phyloP scores from a whole-genome alignment of 495 filamentous ascomycete species.

The Aspergillus funiculosus region DNA sequence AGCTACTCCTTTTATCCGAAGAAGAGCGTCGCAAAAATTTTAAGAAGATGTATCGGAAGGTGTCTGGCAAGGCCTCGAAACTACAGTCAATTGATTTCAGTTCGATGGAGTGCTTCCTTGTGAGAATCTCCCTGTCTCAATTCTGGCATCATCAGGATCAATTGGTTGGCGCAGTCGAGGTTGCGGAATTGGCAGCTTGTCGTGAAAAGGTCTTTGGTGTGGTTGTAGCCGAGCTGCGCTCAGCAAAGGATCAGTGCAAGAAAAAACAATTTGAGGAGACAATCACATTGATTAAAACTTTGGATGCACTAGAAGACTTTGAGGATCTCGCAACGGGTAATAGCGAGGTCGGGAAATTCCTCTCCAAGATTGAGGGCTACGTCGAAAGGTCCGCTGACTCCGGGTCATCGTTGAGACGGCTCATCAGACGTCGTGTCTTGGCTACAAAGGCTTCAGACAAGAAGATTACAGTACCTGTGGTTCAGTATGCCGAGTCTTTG shows the following conservation, averaged over 20 bases:
- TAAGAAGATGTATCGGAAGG: slow-evolving; percentile 33
- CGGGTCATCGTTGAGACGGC: slow-evolving; percentile 27
- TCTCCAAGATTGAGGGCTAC: slow-evolving; percentile 37
- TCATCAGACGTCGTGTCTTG: slow-evolving; percentile 37
- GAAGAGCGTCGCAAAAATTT: slow-evolving; percentile 32
- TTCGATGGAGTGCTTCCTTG: slow-evolving; percentile 38
- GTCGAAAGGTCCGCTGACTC: slow-evolving; percentile 38
- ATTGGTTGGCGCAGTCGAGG: slow-evolving; percentile 27
- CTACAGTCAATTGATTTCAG: slow-evolving; percentile 33
- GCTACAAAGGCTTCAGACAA: slow-evolving; percentile 30
- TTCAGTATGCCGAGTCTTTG: slow-evolving; percentile 35
- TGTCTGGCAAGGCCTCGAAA: slow-evolving; percentile 33
- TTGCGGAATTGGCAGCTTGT: slow-evolving; percentile 29
- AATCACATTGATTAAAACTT: slow-evolving; percentile 38
- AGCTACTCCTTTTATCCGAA: slow-evolving; percentile 34
- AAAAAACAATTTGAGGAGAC: slow-evolving; percentile 40
- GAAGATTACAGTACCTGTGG: slow-evolving; percentile 27
- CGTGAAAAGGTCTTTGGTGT: slow-evolving; percentile 34
- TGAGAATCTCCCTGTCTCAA: slow-evolving; percentile 37
- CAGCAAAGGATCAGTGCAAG: slow-evolving; percentile 36
- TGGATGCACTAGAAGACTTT: slow-evolving; percentile 43
- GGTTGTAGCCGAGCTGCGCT: slow-evolving; percentile 35
- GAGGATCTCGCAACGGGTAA: slow-evolving; percentile 37
- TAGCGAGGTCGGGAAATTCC: slow-evolving; percentile 35
- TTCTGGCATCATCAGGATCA: slow-evolving; percentile 35